Base-by-base conservation (phyloP, 306 rosid species). In the Lithocarpus polystachyus region DNA sequence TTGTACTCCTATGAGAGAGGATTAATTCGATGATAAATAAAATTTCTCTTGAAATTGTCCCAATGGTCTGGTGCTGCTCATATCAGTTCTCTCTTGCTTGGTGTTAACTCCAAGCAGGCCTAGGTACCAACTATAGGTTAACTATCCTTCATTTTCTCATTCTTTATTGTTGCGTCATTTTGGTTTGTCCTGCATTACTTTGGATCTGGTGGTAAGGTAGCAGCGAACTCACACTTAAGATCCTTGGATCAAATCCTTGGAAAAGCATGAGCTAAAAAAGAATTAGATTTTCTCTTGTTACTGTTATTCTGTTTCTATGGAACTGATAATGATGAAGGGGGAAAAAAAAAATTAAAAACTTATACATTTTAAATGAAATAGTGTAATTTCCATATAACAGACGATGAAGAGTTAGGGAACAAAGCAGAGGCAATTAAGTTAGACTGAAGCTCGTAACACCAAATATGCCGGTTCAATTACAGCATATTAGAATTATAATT, bases 381-480 rank as follows among this genome's bases (percentile, higher is more conserved):
- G 17, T 48, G 65, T 10, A 22, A 59, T 59, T 59, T 59, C 31
- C 14, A 59, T 10, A 59, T 23, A 22, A 24, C 5, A 48, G 53
- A 48, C 4, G 5, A 48, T 1, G 18, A 59, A 59, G 65, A 59
- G 31, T 59, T 22, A 3, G 33, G 12, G 8, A 20, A 22, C 31
- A 67, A 33, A 72, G 20, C 37, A 72, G 74, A 29, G 13, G 22
- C 5, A 23, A 23, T 26, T 19, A 13, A 56, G 9, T 57, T n/a
- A 11, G 52, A 13, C 71, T 18, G 19, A 53, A 20, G 45, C 35
- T 77, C 14, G 22, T 70, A 37, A 72, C 11, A 62, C 28, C 14
- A 33, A 62, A 24, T 12, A 68, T 40, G 48, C 45, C 10, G 57
- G 60, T 43, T 74, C 75, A 75, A 75, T 20, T 55, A 75, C 48